A percentile compares a stretch with the other conserved stretches of the same genome.
phyloP scores from a whole-genome alignment of 2,329 filamentous ascomycete species.

The Ascochyta koolunga region DNA sequence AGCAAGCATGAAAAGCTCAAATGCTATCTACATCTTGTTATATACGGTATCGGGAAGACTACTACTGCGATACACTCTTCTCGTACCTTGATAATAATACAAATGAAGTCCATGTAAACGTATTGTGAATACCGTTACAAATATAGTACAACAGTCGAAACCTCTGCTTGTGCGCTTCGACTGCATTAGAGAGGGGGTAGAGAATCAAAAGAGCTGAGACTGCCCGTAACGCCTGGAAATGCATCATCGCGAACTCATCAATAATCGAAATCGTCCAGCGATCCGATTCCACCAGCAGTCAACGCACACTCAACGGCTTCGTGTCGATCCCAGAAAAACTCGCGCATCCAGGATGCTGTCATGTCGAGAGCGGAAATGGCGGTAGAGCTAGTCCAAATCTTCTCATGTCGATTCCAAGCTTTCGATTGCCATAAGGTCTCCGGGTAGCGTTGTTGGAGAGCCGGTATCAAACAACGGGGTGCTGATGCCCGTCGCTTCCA shows the following conservation, averaged over 20 bases:
- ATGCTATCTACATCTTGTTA: too few relatives aligned
- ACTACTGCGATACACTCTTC: not conserved
- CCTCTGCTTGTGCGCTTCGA: not conserved
- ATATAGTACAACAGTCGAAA: conserved; percentile 2
- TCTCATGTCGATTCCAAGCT: conserved; percentile 39
- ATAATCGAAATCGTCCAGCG: conserved; percentile 33
- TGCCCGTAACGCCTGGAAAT: conserved; percentile 11
- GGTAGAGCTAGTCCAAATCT: conserved; percentile 43
- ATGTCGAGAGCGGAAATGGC: conserved; percentile 42
- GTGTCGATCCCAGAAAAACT: conserved; percentile 47
- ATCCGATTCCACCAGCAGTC: conserved; percentile 35
- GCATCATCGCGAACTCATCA: conserved; percentile 11
- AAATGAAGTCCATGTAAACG: too few relatives aligned
- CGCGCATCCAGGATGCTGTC: conserved; percentile 42
- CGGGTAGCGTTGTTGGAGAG: conserved; percentile 36
- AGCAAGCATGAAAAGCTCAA: too few relatives aligned
- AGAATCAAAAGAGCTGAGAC: conserved; percentile 18
- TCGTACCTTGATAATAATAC: not conserved
- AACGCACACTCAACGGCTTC: conserved; percentile 40
- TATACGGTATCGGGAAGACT: not conserved
- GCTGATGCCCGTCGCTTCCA: conserved; percentile 36
- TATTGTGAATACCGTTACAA: not conserved
- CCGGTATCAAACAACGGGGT: conserved; percentile 31
- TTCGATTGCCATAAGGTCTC: conserved; percentile 38
- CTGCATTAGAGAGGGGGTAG: not conserved